These are phyloP conservation scores for Hemileia vastatrix DNA, from an alignment of 1,284 basidiomycete species.

Conservation along the genomic window DNA sequence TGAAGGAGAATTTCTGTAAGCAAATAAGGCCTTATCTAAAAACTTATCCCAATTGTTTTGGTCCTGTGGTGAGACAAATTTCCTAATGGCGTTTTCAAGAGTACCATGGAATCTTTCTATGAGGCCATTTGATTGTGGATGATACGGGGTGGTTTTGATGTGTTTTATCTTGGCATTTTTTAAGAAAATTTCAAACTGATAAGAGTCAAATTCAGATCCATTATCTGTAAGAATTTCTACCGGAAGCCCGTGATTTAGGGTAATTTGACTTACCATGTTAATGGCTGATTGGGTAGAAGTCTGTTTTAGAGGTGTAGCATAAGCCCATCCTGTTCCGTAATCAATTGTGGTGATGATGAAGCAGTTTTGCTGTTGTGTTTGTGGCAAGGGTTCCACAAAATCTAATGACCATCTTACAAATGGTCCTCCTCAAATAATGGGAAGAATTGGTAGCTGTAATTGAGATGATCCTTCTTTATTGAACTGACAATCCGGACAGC, in stretches of 20 bases:
- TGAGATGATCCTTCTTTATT: not conserved
- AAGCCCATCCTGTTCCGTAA: constrained; percentile 12
- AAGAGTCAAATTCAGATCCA: not conserved
- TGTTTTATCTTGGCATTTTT: not conserved
- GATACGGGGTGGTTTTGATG: not conserved
- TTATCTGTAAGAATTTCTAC: constrained; percentile 2
- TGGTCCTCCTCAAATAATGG: not conserved
- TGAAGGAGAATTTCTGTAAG: not conserved
- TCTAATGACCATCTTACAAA: constrained; percentile 6
- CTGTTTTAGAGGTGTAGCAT: not conserved
- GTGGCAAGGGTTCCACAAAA: constrained; percentile 1
- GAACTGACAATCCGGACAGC: not conserved
- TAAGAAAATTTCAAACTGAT: not conserved
- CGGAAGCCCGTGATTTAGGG: constrained; percentile 1
- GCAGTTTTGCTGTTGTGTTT: not conserved
- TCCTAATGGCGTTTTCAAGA: not conserved
- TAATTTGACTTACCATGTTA: not conserved
- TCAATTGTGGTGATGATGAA: not conserved
- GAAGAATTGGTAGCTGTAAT: not conserved
- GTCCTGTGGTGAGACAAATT: not conserved
- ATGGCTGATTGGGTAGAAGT: not conserved
- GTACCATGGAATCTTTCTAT: constrained; percentile 10
- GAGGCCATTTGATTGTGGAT: constrained; percentile 11
- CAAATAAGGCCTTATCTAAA: not conserved
- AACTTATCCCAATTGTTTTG: constrained; percentile 1